phyloP scores from a whole-genome alignment of 768 basidiomycete genomes.

The Suillus spraguei region DNA sequence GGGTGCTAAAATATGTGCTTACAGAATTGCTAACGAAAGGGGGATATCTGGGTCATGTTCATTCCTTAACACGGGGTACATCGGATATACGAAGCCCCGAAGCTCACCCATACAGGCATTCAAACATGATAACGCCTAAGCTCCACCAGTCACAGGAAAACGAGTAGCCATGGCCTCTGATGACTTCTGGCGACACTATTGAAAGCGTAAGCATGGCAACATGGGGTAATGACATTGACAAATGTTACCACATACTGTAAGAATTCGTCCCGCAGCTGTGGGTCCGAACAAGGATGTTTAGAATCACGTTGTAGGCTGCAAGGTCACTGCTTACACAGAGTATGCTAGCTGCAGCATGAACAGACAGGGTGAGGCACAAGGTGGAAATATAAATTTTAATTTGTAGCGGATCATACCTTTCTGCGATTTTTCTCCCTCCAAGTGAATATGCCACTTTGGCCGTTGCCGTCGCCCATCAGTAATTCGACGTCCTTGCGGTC shows the following conservation, averaged over 20 bases:
- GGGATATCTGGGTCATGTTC: conserved; percentile 63
- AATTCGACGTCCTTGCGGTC: conserved; percentile 80
- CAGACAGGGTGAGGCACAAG: conserved; percentile 26
- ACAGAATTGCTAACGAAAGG: conserved; percentile 96
- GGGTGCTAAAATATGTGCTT: conserved; percentile 38
- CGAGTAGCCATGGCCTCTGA: conserved; percentile 89
- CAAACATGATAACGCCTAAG: conserved; percentile 95
- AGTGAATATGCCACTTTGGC: conserved; percentile 84
- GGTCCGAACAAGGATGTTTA: conserved; percentile 33
- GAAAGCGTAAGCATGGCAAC: conserved; percentile 25
- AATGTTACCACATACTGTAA: conserved; percentile 61
- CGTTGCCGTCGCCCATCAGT: conserved; percentile 83
- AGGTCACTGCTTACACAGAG: conserved; percentile 67
- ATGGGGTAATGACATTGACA: conserved; percentile 24
- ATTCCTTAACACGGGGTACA: conserved; percentile 20
- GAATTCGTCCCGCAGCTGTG: conserved; percentile 82
- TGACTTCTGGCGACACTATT: conserved; percentile 88
- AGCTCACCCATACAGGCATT: conserved; percentile 87
- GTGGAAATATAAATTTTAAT: conserved; percentile 25
- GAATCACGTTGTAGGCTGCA: conserved; percentile 14
- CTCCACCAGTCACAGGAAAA: conserved; percentile 99
- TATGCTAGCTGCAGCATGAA: conserved; percentile 67
- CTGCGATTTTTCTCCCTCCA: conserved; percentile 94
- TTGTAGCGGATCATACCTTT: conserved; percentile 60
- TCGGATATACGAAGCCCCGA: conserved; percentile 30